A percentile compares a stretch with the other conserved stretches of the same genome.
Evolutionary conservation across 345 rosid species (phyloP).

Genomic region (Eucalyptus dawsonii): DNA sequence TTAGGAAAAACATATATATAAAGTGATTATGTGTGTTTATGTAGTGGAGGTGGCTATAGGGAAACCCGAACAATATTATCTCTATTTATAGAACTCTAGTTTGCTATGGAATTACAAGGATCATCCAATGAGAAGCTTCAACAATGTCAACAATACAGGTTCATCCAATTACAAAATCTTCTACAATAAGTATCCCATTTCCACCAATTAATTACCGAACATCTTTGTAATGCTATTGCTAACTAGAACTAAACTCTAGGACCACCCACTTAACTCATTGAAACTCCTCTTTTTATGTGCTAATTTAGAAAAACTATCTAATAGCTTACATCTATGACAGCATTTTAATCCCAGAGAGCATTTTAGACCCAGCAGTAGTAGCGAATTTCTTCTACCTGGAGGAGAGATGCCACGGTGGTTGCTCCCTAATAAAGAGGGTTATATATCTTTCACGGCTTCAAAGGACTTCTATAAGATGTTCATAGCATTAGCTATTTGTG

Average conservation of each 20-base stretch:
- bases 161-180: too few relatives aligned
- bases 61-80: not conserved
- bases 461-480: not conserved
- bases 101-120: not conserved
- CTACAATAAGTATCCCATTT: not conserved
- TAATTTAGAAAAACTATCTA: not conserved
- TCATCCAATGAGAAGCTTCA: rapidly evolving
- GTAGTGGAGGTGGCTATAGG: not conserved
- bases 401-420: not conserved
- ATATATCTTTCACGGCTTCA: not conserved
- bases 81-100: not conserved
- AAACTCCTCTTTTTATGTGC: not conserved
- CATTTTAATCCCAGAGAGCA: not conserved
- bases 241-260: not conserved
- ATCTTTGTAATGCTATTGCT: not conserved
- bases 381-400: not conserved
- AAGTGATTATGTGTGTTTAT: not conserved
- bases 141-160: too few relatives aligned
- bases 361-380: too few relatives aligned
- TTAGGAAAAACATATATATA: too few relatives aligned
- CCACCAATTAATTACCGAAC: not conserved
- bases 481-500: rapidly evolving
- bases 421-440: rapidly evolving
- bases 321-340: not conserved
- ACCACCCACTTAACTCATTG: not conserved